Percentiles rank a stretch among this genome's conserved stretches.
Evolutionary conservation across 495 filamentous ascomycete genomes (phyloP).

Genomic region (Penicillium roqueforti): DNA sequence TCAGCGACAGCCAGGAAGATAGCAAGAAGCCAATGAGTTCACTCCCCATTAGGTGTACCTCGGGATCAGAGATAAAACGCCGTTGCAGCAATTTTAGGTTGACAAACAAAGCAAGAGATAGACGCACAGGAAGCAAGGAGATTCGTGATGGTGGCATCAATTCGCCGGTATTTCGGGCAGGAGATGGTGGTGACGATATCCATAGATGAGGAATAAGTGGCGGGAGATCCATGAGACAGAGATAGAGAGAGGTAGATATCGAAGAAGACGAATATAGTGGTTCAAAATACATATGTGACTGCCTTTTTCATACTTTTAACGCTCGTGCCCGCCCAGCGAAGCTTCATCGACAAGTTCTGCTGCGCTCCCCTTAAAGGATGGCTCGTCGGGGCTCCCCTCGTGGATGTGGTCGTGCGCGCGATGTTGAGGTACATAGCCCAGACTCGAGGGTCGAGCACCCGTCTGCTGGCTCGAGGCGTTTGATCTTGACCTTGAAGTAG

Average conservation of each 20-base stretch:
- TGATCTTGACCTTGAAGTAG: constrained; percentile 45
- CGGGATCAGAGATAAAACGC: constrained; percentile 10
- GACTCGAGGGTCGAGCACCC: constrained; percentile 52
- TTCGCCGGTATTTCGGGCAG: constrained; percentile 17
- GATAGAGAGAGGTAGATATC: background rate
- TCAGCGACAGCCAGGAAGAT: background rate
- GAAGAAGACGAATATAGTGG: background rate
- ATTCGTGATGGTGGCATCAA: constrained; percentile 36
- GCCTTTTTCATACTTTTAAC: background rate
- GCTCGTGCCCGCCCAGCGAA: constrained; percentile 10
- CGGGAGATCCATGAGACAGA: background rate
- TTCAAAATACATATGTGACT: background rate
- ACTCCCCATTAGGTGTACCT: constrained; percentile 8
- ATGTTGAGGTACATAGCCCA: constrained; percentile 73
- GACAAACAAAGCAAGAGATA: background rate
- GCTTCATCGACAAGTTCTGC: constrained; percentile 46
- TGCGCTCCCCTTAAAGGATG: constrained; percentile 44
- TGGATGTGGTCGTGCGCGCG: constrained; percentile 55
- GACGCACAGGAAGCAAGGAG: constrained; percentile 24
- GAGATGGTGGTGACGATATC: constrained; percentile 5
- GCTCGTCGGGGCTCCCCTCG: constrained; percentile 54
- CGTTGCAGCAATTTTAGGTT: constrained; percentile 20
- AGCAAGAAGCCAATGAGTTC: background rate
- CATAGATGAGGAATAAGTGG: background rate
- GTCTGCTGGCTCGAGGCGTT: constrained; percentile 36